A percentile compares a stretch with the other conserved stretches of the same genome.
Conservation (phyloP, 306 rosid species). For the Cercis canadensis region DNA sequence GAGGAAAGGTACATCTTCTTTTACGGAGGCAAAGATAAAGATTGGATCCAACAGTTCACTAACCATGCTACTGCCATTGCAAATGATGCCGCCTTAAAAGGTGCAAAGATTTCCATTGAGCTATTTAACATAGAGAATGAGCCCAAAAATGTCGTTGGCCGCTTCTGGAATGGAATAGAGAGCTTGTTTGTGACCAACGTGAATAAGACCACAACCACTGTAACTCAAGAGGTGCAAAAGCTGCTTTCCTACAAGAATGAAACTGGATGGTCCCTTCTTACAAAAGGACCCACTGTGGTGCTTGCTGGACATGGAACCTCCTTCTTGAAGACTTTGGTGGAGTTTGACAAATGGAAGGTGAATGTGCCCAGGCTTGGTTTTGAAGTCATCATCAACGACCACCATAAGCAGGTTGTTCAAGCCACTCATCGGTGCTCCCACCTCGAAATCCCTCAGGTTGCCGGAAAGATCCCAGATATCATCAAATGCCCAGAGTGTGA, state of each 20-base stretch:
- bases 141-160: conserved; percentile 28
- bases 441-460: conserved; percentile 40
- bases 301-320: conserved; percentile 46
- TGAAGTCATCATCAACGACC: conserved; percentile 38
- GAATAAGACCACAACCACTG: conserved; percentile 13
- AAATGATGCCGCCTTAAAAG: conserved; percentile 48
- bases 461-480: conserved; percentile 50
- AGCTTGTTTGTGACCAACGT: conserved; percentile 47
- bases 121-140: conserved; percentile 45
- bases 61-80: conserved; percentile 29
- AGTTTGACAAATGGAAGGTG: conserved; percentile 57
- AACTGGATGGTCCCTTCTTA: conserved; percentile 56
- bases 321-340: conserved; percentile 44
- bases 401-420: conserved; percentile 21
- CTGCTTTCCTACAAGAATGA: conserved; percentile 63
- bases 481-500: conserved; percentile 63
- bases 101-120: conserved; percentile 42
- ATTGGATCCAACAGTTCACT: conserved; percentile 53
- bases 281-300: conserved; percentile 49
- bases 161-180: conserved; percentile 57
- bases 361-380: conserved; percentile 32
- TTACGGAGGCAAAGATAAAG: conserved; percentile 56
- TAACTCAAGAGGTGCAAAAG: conserved; percentile 54
- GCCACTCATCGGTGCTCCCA: conserved; percentile 40
- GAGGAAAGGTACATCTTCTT: conserved; percentile 48